A percentile compares a stretch with the other conserved stretches of the same genome.
These are phyloP conservation scores for Solanum hybrid DNA, from an alignment of 305 asterid species.

Conservation along the genomic window DNA sequence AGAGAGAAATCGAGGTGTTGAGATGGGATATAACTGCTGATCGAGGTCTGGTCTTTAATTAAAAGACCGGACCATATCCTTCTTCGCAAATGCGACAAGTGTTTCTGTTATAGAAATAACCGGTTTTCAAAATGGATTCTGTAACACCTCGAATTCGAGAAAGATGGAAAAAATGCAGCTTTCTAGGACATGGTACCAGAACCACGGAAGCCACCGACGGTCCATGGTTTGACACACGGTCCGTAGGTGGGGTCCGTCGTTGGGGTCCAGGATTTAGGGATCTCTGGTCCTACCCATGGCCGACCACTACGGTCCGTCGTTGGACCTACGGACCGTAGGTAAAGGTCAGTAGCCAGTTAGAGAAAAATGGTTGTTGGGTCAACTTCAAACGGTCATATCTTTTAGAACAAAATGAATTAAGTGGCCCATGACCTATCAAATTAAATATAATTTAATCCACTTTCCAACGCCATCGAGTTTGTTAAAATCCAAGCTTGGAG, in stretches of 20 bases:
- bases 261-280: background rate
- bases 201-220: background rate
- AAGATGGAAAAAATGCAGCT: background rate
- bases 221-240: background rate
- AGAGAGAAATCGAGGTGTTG: background rate
- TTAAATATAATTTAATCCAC: background rate
- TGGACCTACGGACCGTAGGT: background rate
- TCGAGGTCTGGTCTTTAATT: background rate
- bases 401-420: no score
- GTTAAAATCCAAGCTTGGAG: background rate
- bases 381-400: background rate
- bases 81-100: background rate
- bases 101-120: background rate
- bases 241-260: background rate
- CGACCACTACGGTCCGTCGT: background rate
- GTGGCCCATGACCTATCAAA: background rate
- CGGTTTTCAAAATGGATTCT: background rate
- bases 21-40: background rate
- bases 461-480: background rate
- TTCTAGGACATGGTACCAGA: background rate
- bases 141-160: background rate
- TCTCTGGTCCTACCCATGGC: background rate
- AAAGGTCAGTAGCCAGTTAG: background rate
- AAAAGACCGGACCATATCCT: background rate
- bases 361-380: background rate